Evolutionary conservation across 2,329 filamentous ascomycete genomes (phyloP), one percentile per base, ranked within the genome.

Genomic region (Dothistroma septosporum): DNA sequence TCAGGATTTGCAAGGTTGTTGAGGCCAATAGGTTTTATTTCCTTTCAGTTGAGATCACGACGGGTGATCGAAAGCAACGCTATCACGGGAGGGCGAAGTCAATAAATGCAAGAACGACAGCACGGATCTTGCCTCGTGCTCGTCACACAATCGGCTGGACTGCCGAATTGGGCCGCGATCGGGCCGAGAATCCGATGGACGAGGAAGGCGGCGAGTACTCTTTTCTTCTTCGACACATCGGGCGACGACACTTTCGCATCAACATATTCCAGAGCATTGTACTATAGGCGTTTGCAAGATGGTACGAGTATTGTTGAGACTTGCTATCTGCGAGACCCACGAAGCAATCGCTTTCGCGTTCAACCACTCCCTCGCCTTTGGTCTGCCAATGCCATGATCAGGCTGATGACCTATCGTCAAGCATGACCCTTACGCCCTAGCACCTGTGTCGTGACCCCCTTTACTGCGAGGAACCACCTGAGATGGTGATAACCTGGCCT

Each of bases 401-500:
- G 21, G 8, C 37, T 48, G 32, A 21, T 46, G 31, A 7, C 31
- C 50, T 9, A 8, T 55, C 50, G 16, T 41, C 9, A 35, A 56
- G 19, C 55, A 56, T 59, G 60, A 57, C 56, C 37, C 55, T 35
- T 21, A 21, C 47, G 19, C 41, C 52, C 47, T 28, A 37, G 33
- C 56, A 55, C 37, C 41, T 31, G 41, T 19, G 56, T 44, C n/a
- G 32, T 35, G 49, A 48, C 41, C 16, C 19, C 41, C n/a, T 61
- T 61, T 74, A 76, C 65, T 76, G 74, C 47, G 72, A 73, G 19
- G 75, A 76, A 47, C 76, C 76, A 53, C 76, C 76, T 47, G 75
- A 76, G 66, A 77, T 76, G 61, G 75, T 77, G 59, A 77, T 74
- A 66, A 77, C 73, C 69, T 77, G 76, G 59, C 75, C 74, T 75